Evolutionary conservation across 306 rosid genomes (phyloP).

Genomic region (Clitoria ternatea): DNA sequence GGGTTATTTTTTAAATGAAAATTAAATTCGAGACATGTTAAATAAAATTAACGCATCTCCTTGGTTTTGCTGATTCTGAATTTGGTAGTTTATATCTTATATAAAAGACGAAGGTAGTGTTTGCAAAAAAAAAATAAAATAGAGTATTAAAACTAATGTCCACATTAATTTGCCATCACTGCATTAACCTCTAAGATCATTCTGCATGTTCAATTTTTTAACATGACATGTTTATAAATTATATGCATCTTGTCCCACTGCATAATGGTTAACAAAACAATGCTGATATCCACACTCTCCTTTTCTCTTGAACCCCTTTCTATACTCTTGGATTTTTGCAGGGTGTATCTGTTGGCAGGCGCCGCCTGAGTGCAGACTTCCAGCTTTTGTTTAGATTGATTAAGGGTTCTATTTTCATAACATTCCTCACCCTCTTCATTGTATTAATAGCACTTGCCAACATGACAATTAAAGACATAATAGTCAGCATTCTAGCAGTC

Average conservation of each 20-base stretch:
- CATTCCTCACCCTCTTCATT: conserved; percentile 56
- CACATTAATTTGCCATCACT: conserved; percentile 1
- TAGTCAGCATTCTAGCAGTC: conserved; percentile 80
- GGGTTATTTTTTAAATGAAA: too few relatives aligned
- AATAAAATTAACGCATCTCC: too few relatives aligned
- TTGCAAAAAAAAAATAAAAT: background rate
- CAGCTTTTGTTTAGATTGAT: conserved; percentile 79
- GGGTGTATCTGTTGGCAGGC: conserved; percentile 79
- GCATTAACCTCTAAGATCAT: background rate
- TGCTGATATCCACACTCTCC: background rate
- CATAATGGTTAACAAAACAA: background rate
- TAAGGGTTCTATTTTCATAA: conserved; percentile 57
- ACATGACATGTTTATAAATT: background rate
- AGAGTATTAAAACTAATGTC: background rate
- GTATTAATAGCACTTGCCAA: conserved; percentile 54
- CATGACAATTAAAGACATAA: conserved; percentile 61
- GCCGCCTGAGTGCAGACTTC: conserved; percentile 76
- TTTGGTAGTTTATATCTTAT: too few relatives aligned
- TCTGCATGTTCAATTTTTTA: background rate
- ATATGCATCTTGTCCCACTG: background rate
- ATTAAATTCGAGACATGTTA: too few relatives aligned
- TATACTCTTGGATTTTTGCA: conserved; percentile 27
- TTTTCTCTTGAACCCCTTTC: background rate
- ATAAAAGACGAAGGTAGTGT: too few relatives aligned
- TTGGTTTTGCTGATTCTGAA: too few relatives aligned